Evolutionary conservation across 352 stramenopile species (phyloP), one percentile per base, ranked within the genome.

Genomic region (Phytophthora brassicae): DNA sequence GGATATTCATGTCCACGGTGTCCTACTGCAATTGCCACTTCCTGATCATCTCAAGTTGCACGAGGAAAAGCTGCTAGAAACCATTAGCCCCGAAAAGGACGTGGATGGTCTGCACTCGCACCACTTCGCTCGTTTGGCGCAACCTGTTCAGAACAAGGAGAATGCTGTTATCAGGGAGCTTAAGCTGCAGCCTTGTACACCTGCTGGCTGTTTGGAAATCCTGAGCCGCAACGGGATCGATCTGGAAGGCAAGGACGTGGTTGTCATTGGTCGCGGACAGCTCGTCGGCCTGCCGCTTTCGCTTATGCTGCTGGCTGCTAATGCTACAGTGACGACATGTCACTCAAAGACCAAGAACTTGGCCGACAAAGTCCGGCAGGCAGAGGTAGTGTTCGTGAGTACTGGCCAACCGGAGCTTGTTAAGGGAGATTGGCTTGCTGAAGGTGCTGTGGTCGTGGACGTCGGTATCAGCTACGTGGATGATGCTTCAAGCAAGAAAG

Each of bases 391-490:
- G 19, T 76, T 99, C 26, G 97, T 97, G 6, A 97, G 94, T 28
- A 90, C 95, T 20, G 97, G 98, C 39, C 73, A 94, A 43, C 91
- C 97, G 0, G 78, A 98, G 61, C 82, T 99, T 41, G 80, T 99
- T 24, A 96, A 97, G 62, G 89, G 84, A 43, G 81, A 92, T 31
- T 99, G 97, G 97, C 76, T 99, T 44, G 99, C 99, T 71, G 77
- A 92, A 6, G 97, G 97, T 42, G 94, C 91, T 19, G 93, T 98
- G 16, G 97, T 99, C 6, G 96, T 99, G 60, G 97, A 99, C 81
- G 96, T 99, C 17, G 98, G 98, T 16, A 99, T 99, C 70, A 99
- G 99, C 77, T 98, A 95, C 60, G 90, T 99, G 16, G 90, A 98
- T 61, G 83, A 95, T 53, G 65, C 78, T 14, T 69, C 51, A 6